Conservation (phyloP, 1,284 basidiomycete species). For the Ceratobasidium sp. region DNA sequence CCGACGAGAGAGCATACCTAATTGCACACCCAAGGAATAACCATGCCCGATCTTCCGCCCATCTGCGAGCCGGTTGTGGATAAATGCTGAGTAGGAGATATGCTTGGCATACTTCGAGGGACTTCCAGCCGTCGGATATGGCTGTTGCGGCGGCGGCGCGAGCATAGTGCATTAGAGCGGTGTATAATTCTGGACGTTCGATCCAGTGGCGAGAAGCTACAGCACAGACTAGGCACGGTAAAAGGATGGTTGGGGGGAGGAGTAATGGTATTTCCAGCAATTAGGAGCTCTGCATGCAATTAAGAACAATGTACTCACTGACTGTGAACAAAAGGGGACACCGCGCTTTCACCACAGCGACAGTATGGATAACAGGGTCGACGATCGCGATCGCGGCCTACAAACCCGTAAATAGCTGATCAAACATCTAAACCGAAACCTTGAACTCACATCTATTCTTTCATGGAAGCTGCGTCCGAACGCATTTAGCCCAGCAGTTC, state of each 20-base stretch:
- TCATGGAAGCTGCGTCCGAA: constrained; percentile 68
- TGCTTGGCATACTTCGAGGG: constrained; percentile 75
- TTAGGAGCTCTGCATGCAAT: no score
- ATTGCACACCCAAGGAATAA: constrained; percentile 82
- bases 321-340: constrained; percentile 87
- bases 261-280: neutral
- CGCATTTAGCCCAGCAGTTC: constrained; percentile 49
- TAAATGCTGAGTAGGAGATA: constrained; percentile 82
- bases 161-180: constrained; percentile 87
- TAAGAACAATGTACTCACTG: constrained; percentile 59
- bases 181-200: constrained; percentile 81
- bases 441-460: constrained; percentile 68
- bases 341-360: constrained; percentile 74
- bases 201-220: constrained; percentile 78
- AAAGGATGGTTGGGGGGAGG: neutral
- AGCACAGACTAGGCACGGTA: constrained; percentile 68
- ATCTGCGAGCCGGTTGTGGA: constrained; percentile 77
- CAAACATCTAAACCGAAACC: neutral
- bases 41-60: constrained; percentile 87
- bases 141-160: constrained; percentile 82
- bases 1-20: constrained; percentile 58
- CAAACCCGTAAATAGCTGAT: constrained; percentile 5
- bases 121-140: constrained; percentile 83
- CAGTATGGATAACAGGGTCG: constrained; percentile 77
- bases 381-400: constrained; percentile 80